These are phyloP conservation scores for Decorospora gaudefroyi DNA, from an alignment of 2,329 filamentous ascomycete genomes.

Conservation along the genomic window DNA sequence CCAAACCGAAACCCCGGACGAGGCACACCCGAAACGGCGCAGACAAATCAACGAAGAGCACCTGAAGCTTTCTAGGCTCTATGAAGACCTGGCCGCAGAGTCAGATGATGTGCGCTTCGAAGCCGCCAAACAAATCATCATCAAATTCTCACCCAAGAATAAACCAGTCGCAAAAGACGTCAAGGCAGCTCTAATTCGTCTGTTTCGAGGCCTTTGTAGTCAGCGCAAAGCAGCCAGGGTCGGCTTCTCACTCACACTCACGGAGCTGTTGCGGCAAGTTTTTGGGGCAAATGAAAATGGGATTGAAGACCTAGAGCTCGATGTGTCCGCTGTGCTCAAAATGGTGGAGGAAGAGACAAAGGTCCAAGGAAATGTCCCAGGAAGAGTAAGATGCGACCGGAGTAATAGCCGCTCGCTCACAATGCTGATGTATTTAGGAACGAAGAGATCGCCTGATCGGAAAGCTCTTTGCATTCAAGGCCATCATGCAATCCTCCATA, in stretches of 20 bases:
- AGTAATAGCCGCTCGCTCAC: not conserved
- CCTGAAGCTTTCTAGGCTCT: constrained; percentile 52
- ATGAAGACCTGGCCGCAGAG: constrained; percentile 55
- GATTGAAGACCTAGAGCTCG: constrained; percentile 44
- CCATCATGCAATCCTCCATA: constrained; percentile 77
- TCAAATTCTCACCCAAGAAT: constrained; percentile 48
- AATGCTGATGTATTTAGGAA: constrained; percentile 62
- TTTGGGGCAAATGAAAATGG: constrained; percentile 55
- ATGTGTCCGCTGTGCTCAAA: constrained; percentile 53
- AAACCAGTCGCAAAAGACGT: constrained; percentile 46
- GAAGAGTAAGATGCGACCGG: constrained; percentile 53
- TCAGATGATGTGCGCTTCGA: constrained; percentile 50
- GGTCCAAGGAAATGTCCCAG: constrained; percentile 57
- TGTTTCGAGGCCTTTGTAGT: constrained; percentile 88
- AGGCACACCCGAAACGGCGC: constrained; percentile 38
- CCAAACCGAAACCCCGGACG: constrained; percentile 21
- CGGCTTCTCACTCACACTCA: constrained; percentile 86
- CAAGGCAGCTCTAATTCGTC: constrained; percentile 50
- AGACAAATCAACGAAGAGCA: constrained; percentile 49
- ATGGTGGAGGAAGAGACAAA: constrained; percentile 59
- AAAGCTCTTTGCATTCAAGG: constrained; percentile 83
- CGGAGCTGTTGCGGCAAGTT: constrained; percentile 75
- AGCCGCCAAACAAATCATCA: constrained; percentile 53
- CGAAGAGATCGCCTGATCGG: constrained; percentile 85
- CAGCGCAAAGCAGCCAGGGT: constrained; percentile 84